Conservation (phyloP, 1,139 yeast genomes). For the Suhomyces wounanorum region DNA sequence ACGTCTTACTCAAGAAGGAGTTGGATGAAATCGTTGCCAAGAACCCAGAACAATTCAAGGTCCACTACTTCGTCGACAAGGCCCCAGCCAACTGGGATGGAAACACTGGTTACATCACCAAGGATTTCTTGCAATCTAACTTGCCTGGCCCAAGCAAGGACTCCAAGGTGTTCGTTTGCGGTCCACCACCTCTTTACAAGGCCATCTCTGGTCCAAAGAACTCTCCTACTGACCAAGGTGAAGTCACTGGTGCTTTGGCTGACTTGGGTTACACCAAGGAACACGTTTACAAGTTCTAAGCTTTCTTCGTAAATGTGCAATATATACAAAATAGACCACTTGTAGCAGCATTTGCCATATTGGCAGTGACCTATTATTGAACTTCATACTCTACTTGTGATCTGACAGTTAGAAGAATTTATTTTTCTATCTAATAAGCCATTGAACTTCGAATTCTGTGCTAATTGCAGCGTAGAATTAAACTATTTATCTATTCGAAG, state of each 20-base stretch:
- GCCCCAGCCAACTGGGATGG: conserved; percentile 52
- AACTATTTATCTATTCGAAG: no score
- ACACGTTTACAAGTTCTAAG: conserved; percentile 81
- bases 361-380: no score
- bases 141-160: conserved; percentile 67
- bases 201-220: conserved; percentile 73
- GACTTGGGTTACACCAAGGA: conserved; percentile 89
- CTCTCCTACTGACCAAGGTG: conserved; percentile 94
- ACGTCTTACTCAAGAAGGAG: conserved; percentile 76
- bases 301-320: background rate
- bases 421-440: no score
- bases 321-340: background rate
- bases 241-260: conserved; percentile 79
- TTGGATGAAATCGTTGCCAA: conserved; percentile 64
- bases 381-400: no score
- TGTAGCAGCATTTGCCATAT: no score
- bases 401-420: background rate
- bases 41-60: conserved; percentile 73
- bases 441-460: no score
- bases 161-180: conserved; percentile 87
- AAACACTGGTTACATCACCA: conserved; percentile 46
- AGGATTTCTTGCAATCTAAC: conserved; percentile 48
- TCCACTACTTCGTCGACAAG: conserved; percentile 80
- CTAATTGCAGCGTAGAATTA: no score
- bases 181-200: conserved; percentile 31